Base-by-base conservation (phyloP, 2,329 filamentous ascomycete species). In the Aspergillus tamarii region DNA sequence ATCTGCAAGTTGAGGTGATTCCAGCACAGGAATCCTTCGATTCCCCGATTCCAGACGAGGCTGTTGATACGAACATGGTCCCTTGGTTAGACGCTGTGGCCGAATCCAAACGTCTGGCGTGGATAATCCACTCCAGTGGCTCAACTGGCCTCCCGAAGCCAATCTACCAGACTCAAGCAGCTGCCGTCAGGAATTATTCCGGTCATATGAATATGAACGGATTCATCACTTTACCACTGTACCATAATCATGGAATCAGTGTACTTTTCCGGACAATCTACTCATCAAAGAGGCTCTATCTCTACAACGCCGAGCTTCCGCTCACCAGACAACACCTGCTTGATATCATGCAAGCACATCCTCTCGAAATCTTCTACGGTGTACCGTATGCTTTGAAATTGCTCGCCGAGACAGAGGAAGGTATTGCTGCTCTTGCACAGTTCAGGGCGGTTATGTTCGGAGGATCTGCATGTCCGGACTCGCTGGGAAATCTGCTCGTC, bases 311-410 rank as follows among this genome's bases (percentile, higher is more conserved):
- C 3, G 77, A 78, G 1, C 69, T 88, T 3, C 87, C 88, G 0
- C 73, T 89, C 4, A 87, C 87, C 0, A 77, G 77, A 2, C 76
- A 79, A n/a, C 78, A 82, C 19, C 74, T 88, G 1, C 73, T 84
- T 1, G 71, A 76, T 6, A 81, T 81, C 12, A 79, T 87, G 67
- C 67, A 74, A 9, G 72, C 72, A 9, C 72, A 81, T 61, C 66
- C 80, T 21, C 80, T 83, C 0, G 82, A 89, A 59, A 83, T 85
- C 23, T 84, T 90, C 36, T 84, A 88, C 62, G 83, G 81, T 3
- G 88, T 91, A 0, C 88, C 89, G 0, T 91, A 90, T 66, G 84
- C 86, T 0, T 73, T 91, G 21, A 90, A 90, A 69, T 76, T 91
- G 0, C 78, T 91, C 1, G 83, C 84, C 0, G 89, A 91, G 70